These are phyloP conservation scores for Teratosphaeria epicoccoides DNA, from an alignment of 2,329 filamentous ascomycete genomes.

Conservation along the genomic window DNA sequence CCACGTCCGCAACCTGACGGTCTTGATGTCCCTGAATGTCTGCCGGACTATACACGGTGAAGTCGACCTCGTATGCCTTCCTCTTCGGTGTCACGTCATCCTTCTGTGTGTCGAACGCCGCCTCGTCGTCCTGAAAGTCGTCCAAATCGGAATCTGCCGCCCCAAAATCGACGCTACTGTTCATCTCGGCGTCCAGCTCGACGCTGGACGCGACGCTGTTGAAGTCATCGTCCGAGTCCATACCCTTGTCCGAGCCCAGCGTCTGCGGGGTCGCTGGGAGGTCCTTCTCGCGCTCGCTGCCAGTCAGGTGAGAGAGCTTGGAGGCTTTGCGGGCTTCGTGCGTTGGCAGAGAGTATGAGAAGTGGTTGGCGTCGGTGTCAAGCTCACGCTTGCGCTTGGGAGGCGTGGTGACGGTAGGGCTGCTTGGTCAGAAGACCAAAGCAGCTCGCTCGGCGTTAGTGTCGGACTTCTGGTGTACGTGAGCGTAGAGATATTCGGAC, in stretches of 20 bases:
- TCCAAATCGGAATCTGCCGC: slow-evolving; percentile 44
- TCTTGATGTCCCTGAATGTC: slow-evolving; percentile 83
- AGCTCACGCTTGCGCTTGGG: slow-evolving; percentile 28
- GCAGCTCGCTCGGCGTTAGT: slow-evolving; percentile 6
- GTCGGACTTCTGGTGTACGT: neutral
- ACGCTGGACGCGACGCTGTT: slow-evolving; percentile 76
- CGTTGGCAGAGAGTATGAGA: slow-evolving; percentile 22
- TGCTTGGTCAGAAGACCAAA: slow-evolving; percentile 19
- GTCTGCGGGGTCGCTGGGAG: slow-evolving; percentile 41
- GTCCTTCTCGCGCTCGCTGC: slow-evolving; percentile 24
- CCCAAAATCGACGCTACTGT: slow-evolving; percentile 53
- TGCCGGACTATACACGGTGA: slow-evolving; percentile 64
- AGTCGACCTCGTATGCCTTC: slow-evolving; percentile 73
- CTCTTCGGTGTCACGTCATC: slow-evolving; percentile 63
- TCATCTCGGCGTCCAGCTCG: slow-evolving; percentile 59
- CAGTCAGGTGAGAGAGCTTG: slow-evolving; percentile 21
- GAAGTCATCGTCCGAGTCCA: slow-evolving; percentile 95
- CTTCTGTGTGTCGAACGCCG: slow-evolving; percentile 53
- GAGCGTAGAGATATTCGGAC: neutral
- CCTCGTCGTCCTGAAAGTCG: slow-evolving; percentile 45
- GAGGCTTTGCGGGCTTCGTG: slow-evolving; percentile 21
- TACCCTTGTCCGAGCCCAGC: slow-evolving; percentile 41
- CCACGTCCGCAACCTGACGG: slow-evolving; percentile 77
- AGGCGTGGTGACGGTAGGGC: slow-evolving; percentile 14
- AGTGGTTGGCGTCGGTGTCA: slow-evolving; percentile 10